Evolutionary conservation across 768 basidiomycete genomes (phyloP).

Genomic region (Tricholoma saponaceum): DNA sequence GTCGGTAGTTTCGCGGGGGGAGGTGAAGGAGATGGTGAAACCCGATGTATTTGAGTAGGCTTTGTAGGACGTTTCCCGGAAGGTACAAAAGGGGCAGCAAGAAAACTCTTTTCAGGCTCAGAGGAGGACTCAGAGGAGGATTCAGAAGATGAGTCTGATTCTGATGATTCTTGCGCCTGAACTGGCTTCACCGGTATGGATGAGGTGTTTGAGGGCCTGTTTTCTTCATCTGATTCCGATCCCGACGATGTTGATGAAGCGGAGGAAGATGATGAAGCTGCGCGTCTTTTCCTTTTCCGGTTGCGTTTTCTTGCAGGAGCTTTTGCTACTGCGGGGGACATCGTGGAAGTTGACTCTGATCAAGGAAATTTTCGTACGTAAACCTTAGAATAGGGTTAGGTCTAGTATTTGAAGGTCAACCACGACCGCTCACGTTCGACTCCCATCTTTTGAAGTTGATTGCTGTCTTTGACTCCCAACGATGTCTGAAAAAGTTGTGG

Average conservation of each 20-base stretch:
- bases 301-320: constrained; percentile 40
- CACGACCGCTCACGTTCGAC: too few relatives aligned
- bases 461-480: neutral
- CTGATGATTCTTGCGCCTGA: neutral
- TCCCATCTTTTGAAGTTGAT: too few relatives aligned
- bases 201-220: constrained; percentile 7
- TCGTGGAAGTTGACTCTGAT: constrained; percentile 3
- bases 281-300: constrained; percentile 53
- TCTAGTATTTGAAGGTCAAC: neutral
- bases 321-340: constrained; percentile 27
- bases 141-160: constrained; percentile 15
- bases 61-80: constrained; percentile 13
- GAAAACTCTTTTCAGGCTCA: constrained; percentile 5
- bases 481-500: constrained; percentile 45
- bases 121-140: constrained; percentile 25
- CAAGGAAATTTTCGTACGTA: neutral
- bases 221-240: constrained; percentile 23
- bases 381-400: constrained; percentile 3
- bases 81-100: constrained; percentile 6
- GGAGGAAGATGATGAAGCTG: constrained; percentile 37
- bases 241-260: constrained; percentile 39
- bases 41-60: constrained; percentile 17
- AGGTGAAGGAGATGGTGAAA: constrained; percentile 42
- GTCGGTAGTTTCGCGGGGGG: constrained; percentile 48
- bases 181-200: constrained; percentile 8